phyloP scores from a whole-genome alignment of 2,329 filamentous ascomycete species.

The Capronia coronata region DNA sequence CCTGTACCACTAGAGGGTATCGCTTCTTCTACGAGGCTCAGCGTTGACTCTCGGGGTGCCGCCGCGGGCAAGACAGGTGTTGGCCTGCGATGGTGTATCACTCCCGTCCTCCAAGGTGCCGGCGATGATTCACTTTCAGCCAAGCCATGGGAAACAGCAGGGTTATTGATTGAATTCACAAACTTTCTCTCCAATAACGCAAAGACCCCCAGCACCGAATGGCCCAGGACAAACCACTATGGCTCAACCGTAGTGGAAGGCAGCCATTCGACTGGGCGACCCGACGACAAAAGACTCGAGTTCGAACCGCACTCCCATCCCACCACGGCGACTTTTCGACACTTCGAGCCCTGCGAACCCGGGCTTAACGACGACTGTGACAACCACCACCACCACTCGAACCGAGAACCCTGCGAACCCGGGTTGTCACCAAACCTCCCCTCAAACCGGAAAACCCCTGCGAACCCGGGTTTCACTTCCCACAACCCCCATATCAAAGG shows the following conservation, averaged over 20 bases:
- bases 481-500: neutral
- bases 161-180: neutral
- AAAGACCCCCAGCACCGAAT: neutral
- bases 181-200: neutral
- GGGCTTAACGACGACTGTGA: neutral
- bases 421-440: neutral
- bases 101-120: too few species aligned
- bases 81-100: too few species aligned
- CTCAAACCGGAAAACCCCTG: neutral
- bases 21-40: too few species aligned
- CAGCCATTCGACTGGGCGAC: neutral
- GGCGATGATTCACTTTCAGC: neutral
- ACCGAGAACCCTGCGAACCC: neutral
- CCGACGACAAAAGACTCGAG: neutral
- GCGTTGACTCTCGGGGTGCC: too few species aligned
- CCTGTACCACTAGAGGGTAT: too few species aligned
- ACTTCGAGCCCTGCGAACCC: neutral
- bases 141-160: neutral
- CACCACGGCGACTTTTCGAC: neutral
- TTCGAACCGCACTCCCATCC: neutral
- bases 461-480: constrained; percentile 1
- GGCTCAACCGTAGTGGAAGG: neutral
- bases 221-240: neutral
- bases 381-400: neutral
- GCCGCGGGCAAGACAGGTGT: too few species aligned